Evolutionary conservation across 768 basidiomycete genomes (phyloP).

Genomic region (Auriculariales sp.): DNA sequence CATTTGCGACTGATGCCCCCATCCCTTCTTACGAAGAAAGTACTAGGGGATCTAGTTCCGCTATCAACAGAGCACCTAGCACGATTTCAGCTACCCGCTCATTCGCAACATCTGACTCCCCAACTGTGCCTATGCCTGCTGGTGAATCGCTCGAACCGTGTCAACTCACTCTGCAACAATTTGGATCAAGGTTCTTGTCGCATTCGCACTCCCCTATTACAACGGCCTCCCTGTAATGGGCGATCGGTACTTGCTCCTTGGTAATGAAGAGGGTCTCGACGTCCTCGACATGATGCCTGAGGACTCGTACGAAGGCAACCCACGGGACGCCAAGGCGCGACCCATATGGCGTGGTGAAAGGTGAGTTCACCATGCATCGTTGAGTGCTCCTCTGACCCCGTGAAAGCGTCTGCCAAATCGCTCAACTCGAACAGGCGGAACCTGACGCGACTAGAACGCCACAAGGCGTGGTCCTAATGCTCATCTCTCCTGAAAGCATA

Average conservation of each 20-base stretch:
- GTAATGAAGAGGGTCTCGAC: constrained; percentile 66
- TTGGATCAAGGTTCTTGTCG: constrained; percentile 76
- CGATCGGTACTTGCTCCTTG: constrained; percentile 56
- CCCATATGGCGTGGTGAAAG: constrained; percentile 67
- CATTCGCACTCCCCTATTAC: constrained; percentile 64
- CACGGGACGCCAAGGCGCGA: constrained; percentile 48
- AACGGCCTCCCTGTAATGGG: constrained; percentile 51
- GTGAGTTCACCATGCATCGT: constrained; percentile 24
- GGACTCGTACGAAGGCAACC: constrained; percentile 44
- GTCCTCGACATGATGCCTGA: constrained; percentile 74
- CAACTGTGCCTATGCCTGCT: neutral
- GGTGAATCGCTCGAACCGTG: constrained; percentile 25
- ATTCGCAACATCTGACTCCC: too few relatives aligned
- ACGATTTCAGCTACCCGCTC: neutral
- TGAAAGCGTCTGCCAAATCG: constrained; percentile 74
- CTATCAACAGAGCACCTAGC: too few relatives aligned
- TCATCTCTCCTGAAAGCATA: constrained; percentile 46
- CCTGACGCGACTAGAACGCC: constrained; percentile 36
- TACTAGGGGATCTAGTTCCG: too few relatives aligned
- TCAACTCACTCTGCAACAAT: constrained; percentile 56
- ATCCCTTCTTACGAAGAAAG: too few relatives aligned
- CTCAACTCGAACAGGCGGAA: constrained; percentile 48
- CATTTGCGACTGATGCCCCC: too few relatives aligned
- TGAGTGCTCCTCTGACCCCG: neutral
- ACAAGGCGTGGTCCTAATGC: constrained; percentile 62